phyloP scores from a whole-genome alignment of 345 rosid species.

The Trapa incisa region DNA sequence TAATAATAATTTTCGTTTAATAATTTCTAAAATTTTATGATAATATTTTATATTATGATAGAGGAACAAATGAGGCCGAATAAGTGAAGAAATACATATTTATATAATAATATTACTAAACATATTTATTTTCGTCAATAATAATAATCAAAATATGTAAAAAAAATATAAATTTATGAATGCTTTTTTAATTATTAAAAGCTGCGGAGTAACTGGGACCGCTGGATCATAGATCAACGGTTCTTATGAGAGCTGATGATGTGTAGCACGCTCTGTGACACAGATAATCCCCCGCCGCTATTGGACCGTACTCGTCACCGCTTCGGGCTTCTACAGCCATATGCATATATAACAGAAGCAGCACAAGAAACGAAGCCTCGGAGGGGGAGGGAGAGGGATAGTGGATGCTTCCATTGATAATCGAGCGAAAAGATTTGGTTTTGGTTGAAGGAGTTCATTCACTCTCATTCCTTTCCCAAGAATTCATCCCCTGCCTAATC shows the following conservation, averaged over 20 bases:
- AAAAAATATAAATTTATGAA: background rate
- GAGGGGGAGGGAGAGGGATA: background rate
- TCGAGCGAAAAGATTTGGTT: background rate
- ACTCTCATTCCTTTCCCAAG: background rate
- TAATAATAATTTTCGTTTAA: no score
- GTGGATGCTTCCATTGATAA: background rate
- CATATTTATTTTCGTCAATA: no score
- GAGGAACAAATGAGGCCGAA: no score
- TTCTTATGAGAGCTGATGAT: conserved; percentile 12
- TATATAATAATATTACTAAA: no score
- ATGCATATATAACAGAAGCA: background rate
- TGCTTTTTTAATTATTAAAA: background rate
- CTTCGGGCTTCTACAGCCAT: background rate
- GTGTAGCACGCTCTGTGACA: conserved; percentile 5
- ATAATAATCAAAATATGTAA: background rate
- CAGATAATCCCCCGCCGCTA: background rate
- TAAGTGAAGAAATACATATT: no score
- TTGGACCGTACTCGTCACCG: background rate
- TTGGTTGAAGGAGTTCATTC: background rate
- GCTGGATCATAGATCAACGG: conserved; percentile 17
- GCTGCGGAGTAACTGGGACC: background rate
- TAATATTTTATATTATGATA: no score
- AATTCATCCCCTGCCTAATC: background rate
- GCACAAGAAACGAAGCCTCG: background rate
- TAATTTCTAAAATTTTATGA: no score